Percentiles rank a stretch among this genome's conserved stretches.
Evolutionary conservation across 2,329 filamentous ascomycete species (phyloP).

Genomic region (Neonectria hederae): DNA sequence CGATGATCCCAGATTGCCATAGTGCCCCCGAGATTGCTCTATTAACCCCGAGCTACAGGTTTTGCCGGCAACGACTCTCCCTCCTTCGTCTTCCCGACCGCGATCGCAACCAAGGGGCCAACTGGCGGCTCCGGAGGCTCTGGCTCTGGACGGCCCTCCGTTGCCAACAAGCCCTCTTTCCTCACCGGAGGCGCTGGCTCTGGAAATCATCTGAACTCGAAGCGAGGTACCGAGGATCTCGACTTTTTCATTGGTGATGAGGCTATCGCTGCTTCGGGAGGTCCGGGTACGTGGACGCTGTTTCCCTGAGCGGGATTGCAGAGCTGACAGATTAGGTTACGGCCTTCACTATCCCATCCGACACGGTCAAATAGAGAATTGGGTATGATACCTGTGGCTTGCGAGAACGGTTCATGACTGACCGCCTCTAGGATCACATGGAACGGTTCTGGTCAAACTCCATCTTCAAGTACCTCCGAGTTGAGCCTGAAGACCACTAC

Average conservation of each 20-base stretch:
- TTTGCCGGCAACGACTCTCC: slow-evolving; percentile 99
- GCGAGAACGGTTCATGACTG: slow-evolving; percentile 33
- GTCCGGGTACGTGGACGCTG: slow-evolving; percentile 70
- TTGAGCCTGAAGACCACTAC: slow-evolving; percentile 98
- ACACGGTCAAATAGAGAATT: slow-evolving; percentile 98
- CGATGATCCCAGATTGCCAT: slow-evolving; percentile 10
- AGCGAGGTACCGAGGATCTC: slow-evolving; percentile 95
- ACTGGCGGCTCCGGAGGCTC: slow-evolving; percentile 76
- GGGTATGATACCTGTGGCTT: slow-evolving; percentile 67
- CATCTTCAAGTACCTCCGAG: slow-evolving; percentile 98
- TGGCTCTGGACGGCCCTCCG: slow-evolving; percentile 86
- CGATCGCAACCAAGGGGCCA: slow-evolving; percentile 92
- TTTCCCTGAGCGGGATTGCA: slow-evolving; percentile 8
- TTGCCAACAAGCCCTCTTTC: slow-evolving; percentile 95
- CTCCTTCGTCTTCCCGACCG: slow-evolving; percentile 98
- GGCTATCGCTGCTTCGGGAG: slow-evolving; percentile 82
- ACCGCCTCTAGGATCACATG: slow-evolving; percentile 84
- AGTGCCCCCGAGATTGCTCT: slow-evolving; percentile 18
- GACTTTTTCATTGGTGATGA: slow-evolving; percentile 99
- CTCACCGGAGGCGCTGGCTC: slow-evolving; percentile 89
- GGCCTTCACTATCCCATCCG: slow-evolving; percentile 97
- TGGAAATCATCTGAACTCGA: slow-evolving; percentile 82
- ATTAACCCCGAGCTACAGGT: slow-evolving; percentile 63
- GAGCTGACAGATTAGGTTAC: slow-evolving; percentile 70
- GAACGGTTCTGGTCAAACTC: slow-evolving; percentile 99